Conservation (phyloP, 768 basidiomycete genomes). For the Tricholoma sp. region DNA sequence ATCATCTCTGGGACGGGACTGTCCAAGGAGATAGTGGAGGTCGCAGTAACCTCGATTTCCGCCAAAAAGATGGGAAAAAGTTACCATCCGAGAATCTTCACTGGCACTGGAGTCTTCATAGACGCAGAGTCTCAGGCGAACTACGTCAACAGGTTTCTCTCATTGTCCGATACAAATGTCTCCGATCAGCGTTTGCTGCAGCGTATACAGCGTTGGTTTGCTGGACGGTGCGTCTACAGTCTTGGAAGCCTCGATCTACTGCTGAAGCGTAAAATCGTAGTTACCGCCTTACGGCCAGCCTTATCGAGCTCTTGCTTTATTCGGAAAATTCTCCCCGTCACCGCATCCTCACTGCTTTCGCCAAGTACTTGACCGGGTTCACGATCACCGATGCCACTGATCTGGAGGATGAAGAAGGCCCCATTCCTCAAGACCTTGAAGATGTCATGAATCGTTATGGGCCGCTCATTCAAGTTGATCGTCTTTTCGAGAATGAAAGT, state of each 20-base stretch:
- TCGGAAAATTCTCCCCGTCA: slow-evolving; percentile 8
- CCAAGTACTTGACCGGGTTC: slow-evolving; percentile 13
- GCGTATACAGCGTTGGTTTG: slow-evolving; percentile 15
- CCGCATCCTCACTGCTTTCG: slow-evolving; percentile 15
- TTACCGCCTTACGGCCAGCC: slow-evolving; percentile 12
- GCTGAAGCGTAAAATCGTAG: slow-evolving; percentile 5
- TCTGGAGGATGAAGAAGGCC: slow-evolving; percentile 12
- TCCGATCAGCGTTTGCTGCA: slow-evolving; percentile 13
- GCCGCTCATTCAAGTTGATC: not conserved
- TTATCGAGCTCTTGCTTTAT: slow-evolving; percentile 15
- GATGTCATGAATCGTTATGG: not conserved
- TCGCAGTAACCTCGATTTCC: slow-evolving; percentile 2
- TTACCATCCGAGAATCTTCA: slow-evolving; percentile 4
- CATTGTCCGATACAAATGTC: not conserved
- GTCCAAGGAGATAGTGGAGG: slow-evolving; percentile 9
- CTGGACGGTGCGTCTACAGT: not conserved
- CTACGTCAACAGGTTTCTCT: slow-evolving; percentile 5
- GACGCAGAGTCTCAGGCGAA: slow-evolving; percentile 1
- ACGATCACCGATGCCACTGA: slow-evolving; percentile 15
- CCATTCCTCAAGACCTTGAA: slow-evolving; percentile 4
- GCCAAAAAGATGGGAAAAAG: slow-evolving; percentile 4
- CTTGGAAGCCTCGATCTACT: not conserved
- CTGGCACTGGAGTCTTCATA: slow-evolving; percentile 7
- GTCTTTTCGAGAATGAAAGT: not conserved
- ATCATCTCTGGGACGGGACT: slow-evolving; percentile 11